These are phyloP conservation scores for Nephelium lappaceum DNA, from an alignment of 345 rosid species.

Conservation along the genomic window DNA sequence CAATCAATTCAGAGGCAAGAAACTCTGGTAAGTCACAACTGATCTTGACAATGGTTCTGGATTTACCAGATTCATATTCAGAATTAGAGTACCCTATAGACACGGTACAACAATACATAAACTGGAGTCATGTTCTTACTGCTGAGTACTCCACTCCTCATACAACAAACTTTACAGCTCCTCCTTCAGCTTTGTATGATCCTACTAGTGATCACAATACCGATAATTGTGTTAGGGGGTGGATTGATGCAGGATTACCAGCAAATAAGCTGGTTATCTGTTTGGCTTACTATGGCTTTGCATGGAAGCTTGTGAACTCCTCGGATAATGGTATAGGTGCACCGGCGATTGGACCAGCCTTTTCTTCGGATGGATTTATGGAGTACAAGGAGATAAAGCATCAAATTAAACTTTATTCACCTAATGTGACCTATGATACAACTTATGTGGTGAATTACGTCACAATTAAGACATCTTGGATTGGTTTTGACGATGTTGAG, in stretches of 20 bases:
- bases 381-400: conserved; percentile 33
- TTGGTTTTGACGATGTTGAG: conserved; percentile 49
- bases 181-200: not conserved
- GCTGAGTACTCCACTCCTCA: not conserved
- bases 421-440: conserved; percentile 23
- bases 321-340: conserved; percentile 2
- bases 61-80: too few relatives aligned
- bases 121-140: not conserved
- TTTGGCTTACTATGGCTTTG: conserved; percentile 36
- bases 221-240: not conserved
- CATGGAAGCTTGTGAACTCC: conserved; percentile 25
- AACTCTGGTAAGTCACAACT: not conserved
- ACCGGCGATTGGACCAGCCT: conserved; percentile 18
- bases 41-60: too few relatives aligned
- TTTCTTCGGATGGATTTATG: conserved; percentile 18
- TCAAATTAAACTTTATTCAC: conserved; percentile 12
- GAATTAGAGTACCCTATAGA: too few relatives aligned
- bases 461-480: conserved; percentile 30
- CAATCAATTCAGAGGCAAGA: conserved; percentile 12
- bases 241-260: conserved; percentile 8
- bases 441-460: conserved; percentile 34
- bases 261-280: conserved; percentile 28
- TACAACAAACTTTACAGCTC: not conserved
- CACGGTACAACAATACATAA: not conserved
- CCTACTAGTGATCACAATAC: not conserved